A percentile compares a stretch with the other conserved stretches of the same genome.
Evolutionary conservation across 2,329 filamentous ascomycete species (phyloP).

Genomic region (Blastomyces gilchristii): DNA sequence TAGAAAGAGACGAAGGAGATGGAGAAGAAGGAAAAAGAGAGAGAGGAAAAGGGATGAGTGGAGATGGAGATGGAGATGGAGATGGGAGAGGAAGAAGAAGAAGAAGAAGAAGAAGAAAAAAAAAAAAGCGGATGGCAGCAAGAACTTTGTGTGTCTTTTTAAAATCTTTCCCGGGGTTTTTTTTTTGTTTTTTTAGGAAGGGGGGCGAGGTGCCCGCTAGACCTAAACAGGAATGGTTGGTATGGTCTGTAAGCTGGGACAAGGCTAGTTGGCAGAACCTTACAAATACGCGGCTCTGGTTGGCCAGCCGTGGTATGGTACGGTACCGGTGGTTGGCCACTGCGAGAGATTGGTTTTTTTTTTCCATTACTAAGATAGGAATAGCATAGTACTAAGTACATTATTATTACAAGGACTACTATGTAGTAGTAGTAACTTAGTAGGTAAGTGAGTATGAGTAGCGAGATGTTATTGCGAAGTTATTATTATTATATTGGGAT

Average conservation of each 20-base stretch:
- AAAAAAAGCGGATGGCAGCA: slow-evolving; percentile 12
- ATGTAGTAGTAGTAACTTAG: too few species aligned
- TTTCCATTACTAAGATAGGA: too few species aligned
- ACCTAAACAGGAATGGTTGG: not conserved
- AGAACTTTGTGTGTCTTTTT: slow-evolving; percentile 10
- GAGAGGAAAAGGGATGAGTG: not conserved
- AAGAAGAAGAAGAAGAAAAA: slow-evolving; percentile 16
- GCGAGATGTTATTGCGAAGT: too few species aligned
- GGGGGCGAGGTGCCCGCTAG: not conserved
- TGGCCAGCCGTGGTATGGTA: not conserved
- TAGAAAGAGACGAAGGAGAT: slow-evolving; percentile 5
- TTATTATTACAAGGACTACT: too few species aligned
- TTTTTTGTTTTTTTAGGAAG: not conserved
- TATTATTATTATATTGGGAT: too few species aligned
- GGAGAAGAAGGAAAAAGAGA: slow-evolving; percentile 1
- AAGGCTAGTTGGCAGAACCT: not conserved
- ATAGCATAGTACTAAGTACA: too few species aligned
- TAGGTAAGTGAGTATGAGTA: too few species aligned
- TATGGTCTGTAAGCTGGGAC: not conserved
- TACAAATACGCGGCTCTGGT: not conserved
- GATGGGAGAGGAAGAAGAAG: slow-evolving; percentile 11
- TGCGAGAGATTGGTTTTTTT: too few species aligned
- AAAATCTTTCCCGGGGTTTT: not conserved
- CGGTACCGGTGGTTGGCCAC: too few species aligned
- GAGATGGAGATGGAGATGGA: slow-evolving; percentile 3